phyloP scores from a whole-genome alignment of 1,139 yeast genomes.

The Arxiozyma bovina region DNA sequence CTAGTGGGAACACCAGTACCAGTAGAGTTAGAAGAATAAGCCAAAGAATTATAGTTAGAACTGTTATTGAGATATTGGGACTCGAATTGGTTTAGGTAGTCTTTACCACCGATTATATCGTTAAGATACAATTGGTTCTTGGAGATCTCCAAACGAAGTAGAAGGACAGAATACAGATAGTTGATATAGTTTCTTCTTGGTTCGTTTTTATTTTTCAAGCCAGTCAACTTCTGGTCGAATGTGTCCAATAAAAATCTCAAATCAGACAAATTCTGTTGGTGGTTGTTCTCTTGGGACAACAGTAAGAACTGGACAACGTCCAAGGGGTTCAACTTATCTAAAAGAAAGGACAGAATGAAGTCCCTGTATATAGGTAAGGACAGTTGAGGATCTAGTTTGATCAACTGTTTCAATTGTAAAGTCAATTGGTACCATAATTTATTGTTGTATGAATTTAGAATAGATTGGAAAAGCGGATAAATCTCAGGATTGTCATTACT shows the following conservation, averaged over 20 bases:
- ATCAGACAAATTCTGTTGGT: neutral
- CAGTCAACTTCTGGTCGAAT: neutral
- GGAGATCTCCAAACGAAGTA: constrained; percentile 70
- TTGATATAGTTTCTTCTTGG: neutral
- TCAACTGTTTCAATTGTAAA: neutral
- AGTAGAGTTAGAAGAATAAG: too few species aligned
- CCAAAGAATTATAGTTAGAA: too few species aligned
- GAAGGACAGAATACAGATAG: constrained; percentile 31
- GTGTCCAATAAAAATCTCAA: neutral
- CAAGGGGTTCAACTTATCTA: constrained; percentile 44
- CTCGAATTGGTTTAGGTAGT: constrained; percentile 54
- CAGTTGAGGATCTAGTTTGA: neutral
- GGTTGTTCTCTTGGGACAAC: constrained; percentile 35
- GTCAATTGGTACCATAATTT: constrained; percentile 3
- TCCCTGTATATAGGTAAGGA: neutral
- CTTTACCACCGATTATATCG: constrained; percentile 56
- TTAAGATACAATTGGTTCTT: constrained; percentile 55
- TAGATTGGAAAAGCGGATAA: neutral
- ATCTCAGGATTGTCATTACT: neutral
- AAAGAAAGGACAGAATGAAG: neutral
- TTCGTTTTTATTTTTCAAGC: neutral
- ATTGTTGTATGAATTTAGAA: neutral
- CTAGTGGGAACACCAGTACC: constrained; percentile 30
- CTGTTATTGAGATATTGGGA: constrained; percentile 51
- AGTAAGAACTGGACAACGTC: constrained; percentile 71